A percentile compares a stretch with the other conserved stretches of the same genome.
Conservation (phyloP, 2,329 filamentous ascomycete genomes). For the Colletotrichum kahawae region DNA sequence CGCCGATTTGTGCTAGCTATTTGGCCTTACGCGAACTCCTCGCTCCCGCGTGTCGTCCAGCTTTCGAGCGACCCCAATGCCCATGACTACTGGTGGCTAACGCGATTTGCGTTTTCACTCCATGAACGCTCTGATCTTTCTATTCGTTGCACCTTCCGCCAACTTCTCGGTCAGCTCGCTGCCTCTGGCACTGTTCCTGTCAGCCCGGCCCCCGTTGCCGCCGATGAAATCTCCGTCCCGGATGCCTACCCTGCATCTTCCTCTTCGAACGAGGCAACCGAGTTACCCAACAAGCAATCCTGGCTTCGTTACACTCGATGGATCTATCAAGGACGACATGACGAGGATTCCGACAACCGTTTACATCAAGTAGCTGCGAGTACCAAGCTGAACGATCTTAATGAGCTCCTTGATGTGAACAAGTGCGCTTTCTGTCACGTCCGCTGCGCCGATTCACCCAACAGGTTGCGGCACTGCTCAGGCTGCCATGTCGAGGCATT, state of each 20-base stretch:
- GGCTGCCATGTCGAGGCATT: slow-evolving; percentile 7
- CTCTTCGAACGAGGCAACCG: background rate
- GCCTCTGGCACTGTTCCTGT: background rate
- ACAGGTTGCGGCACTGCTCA: background rate
- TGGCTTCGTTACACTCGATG: slow-evolving; percentile 12
- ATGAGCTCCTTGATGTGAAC: background rate
- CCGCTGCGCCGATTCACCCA: background rate
- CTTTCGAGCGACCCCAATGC: background rate
- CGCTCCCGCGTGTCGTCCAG: background rate
- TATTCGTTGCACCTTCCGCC: slow-evolving; percentile 14
- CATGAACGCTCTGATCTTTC: background rate
- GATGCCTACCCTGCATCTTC: background rate
- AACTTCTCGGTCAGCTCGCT: slow-evolving; percentile 6
- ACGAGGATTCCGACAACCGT: background rate
- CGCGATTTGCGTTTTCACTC: slow-evolving; percentile 14
- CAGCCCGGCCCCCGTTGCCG: background rate
- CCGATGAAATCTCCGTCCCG: background rate
- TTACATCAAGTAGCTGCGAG: background rate
- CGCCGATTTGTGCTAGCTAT: slow-evolving; percentile 4
- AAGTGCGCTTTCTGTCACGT: background rate
- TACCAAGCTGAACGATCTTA: background rate
- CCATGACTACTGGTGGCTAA: slow-evolving; percentile 9
- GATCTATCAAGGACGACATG: slow-evolving; percentile 10
- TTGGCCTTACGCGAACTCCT: slow-evolving; percentile 21
- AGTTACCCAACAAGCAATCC: background rate